Conservation (phyloP, 2,329 filamentous ascomycete genomes). For the Thelonectria rubi region DNA sequence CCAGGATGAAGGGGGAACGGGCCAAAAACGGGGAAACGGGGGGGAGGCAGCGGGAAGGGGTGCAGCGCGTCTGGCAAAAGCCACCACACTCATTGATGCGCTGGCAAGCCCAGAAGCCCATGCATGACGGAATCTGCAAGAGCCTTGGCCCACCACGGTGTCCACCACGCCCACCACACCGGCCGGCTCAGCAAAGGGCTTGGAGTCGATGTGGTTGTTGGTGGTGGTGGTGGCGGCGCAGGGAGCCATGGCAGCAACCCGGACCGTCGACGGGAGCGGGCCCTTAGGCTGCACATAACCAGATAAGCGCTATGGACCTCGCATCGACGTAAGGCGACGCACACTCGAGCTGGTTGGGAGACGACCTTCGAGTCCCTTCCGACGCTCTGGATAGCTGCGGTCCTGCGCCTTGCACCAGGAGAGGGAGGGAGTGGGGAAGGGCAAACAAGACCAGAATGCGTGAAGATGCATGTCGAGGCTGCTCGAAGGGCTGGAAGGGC, state of each 20-base stretch:
- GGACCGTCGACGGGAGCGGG: slow-evolving; percentile 18
- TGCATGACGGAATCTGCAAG: slow-evolving; percentile 69
- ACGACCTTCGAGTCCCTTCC: slow-evolving; percentile 31
- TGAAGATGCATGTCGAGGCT: slow-evolving; percentile 31
- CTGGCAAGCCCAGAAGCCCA: slow-evolving; percentile 50
- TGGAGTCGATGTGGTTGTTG: slow-evolving; percentile 14
- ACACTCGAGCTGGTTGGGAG: slow-evolving; percentile 35
- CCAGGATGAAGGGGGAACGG: slow-evolving; percentile 36
- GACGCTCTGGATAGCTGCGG: slow-evolving; percentile 36
- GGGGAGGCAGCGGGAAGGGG: slow-evolving; percentile 37
- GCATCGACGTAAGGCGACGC: slow-evolving; percentile 13
- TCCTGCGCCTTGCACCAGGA: slow-evolving; percentile 34
- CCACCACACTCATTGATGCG: slow-evolving; percentile 49
- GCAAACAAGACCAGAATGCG: slow-evolving; percentile 19
- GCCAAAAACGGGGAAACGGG: slow-evolving; percentile 38
- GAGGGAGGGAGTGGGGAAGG: slow-evolving; percentile 28
- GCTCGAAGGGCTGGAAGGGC: neutral
- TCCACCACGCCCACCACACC: slow-evolving; percentile 36
- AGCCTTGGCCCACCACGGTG: slow-evolving; percentile 34
- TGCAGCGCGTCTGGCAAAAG: slow-evolving; percentile 41
- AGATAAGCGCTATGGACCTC: slow-evolving; percentile 31
- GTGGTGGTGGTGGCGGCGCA: slow-evolving; percentile 25
- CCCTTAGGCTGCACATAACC: slow-evolving; percentile 21
- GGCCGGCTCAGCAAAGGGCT: slow-evolving; percentile 25
- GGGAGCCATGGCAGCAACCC: slow-evolving; percentile 21